Base-by-base conservation (phyloP, 2,329 filamentous ascomycete genomes). In the Orbilia brochopaga region DNA sequence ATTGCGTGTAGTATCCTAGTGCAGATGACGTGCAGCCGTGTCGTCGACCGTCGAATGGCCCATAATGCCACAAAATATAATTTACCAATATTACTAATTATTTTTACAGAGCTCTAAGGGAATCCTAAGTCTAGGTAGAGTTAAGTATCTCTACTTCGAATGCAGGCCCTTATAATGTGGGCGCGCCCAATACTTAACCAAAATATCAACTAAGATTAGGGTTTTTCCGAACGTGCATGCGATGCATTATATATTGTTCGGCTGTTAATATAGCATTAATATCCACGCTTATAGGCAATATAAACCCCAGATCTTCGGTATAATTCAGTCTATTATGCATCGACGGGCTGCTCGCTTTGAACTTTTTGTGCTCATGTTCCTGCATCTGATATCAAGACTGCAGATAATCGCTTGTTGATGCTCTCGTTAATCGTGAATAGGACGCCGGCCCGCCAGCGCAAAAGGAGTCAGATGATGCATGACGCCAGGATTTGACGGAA, bases 251-350 rank as follows among this genome's bases (percentile, higher is more conserved):
- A 57, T 48, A 30, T 69, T 30, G 51, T 62, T 70, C 60, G 52
- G 46, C 50, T 52, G 51, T 53, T 70, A 69, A 59, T 70, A 58
- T 70, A 66, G 53, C 51, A 53, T 72, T 72, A 65, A 61, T 70
- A 61, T 50, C 60, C 51, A 60, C 42, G 60, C 24, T 61, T 72
- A 65, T 72, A 72, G 67, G 55, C 67, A 65, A 59, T 64, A 59
- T 61, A 48, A 61, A 70, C 67, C 67, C 67, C 60, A 72, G 67
- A 72, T 65, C 67, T 65, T 72, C 67, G 67, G 67, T 65, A 72
- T 72, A 72, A 46, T 65, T 65, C 40, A 32, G 32, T 48, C 60
- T 61, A 72, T 72, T 72, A 72, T 72, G 51, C 67, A 24, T 72
- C 60, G 60, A 72, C 59, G 59, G 59, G 50, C 56, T 72, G 55